A percentile compares a stretch with the other conserved stretches of the same genome.
These are phyloP conservation scores for Limonium bicolor DNA, from an alignment of 148 eudicot species.

Conservation along the genomic window DNA sequence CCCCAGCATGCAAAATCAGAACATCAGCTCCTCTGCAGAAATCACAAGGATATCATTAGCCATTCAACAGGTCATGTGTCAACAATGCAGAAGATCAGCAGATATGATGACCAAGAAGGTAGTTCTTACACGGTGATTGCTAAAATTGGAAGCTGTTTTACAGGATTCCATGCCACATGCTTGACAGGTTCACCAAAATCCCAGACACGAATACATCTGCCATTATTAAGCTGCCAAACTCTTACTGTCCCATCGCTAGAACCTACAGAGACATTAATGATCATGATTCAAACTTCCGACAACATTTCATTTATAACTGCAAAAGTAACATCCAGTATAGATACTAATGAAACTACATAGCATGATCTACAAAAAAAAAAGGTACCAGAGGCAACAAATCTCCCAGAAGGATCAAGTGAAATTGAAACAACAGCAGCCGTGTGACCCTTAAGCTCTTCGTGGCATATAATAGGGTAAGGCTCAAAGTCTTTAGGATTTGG, in stretches of 20 bases:
- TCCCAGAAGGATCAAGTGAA: constrained; percentile 68
- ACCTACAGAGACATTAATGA: constrained; percentile 21
- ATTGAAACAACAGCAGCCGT: constrained; percentile 66
- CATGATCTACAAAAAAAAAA: too few species aligned
- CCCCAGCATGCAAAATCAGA: constrained; percentile 48
- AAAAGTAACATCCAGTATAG: too few species aligned
- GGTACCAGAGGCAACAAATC: constrained; percentile 97
- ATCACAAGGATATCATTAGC: constrained; percentile 1
- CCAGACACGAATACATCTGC: constrained; percentile 81
- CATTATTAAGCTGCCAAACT: constrained; percentile 85
- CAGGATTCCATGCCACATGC: constrained; percentile 91
- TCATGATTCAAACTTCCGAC: not conserved
- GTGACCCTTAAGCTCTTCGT: constrained; percentile 87
- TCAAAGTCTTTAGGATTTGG: constrained; percentile 81
- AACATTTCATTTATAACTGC: too few species aligned
- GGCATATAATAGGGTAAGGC: constrained; percentile 78
- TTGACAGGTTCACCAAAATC: constrained; percentile 53
- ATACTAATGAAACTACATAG: too few species aligned
- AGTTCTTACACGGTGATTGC: constrained; percentile 77
- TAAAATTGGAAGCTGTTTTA: constrained; percentile 53
- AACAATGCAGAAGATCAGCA: not conserved
- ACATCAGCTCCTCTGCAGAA: constrained; percentile 63
- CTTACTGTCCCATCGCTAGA: constrained; percentile 86
- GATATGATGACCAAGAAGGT: not conserved
- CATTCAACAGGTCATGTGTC: not conserved